These are phyloP conservation scores for Eucalyptus regnans DNA, from an alignment of 345 rosid genomes.

Conservation along the genomic window DNA sequence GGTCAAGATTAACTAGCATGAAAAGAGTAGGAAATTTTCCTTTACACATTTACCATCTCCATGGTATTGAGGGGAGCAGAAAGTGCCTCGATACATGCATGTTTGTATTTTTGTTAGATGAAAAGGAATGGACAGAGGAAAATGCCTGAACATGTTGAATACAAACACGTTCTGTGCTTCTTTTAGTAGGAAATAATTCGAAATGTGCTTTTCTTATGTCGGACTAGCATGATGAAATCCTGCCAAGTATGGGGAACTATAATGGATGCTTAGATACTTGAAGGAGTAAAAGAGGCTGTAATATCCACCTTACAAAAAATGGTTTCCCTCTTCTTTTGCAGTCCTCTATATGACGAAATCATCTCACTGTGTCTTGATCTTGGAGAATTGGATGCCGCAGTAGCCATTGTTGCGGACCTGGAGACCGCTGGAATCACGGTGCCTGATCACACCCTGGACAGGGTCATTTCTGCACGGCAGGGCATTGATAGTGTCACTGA, in stretches of 20 bases:
- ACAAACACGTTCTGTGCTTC: neutral
- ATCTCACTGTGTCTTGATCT: conserved; percentile 69
- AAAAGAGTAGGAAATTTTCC: neutral
- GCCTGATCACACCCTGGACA: conserved; percentile 60
- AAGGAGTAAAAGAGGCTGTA: neutral
- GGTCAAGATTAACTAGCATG: neutral
- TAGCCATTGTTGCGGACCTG: conserved; percentile 86
- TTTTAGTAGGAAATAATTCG: neutral
- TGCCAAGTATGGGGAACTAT: neutral
- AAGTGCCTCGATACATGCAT: neutral
- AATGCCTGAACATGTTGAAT: neutral
- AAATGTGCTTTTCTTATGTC: neutral
- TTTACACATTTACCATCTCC: neutral
- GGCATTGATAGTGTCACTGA: conserved; percentile 12
- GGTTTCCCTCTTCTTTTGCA: conserved; percentile 18
- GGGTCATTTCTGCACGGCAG: conserved; percentile 69
- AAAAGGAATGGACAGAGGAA: neutral
- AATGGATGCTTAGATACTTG: neutral
- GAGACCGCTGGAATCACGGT: conserved; percentile 63
- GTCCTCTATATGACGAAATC: conserved; percentile 84
- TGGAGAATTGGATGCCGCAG: conserved; percentile 83
- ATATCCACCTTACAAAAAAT: neutral
- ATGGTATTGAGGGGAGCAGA: neutral
- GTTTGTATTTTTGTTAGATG: neutral
- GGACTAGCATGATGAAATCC: neutral